Conservation (phyloP, 148 eudicot genomes). For the Arbutus unedo region DNA sequence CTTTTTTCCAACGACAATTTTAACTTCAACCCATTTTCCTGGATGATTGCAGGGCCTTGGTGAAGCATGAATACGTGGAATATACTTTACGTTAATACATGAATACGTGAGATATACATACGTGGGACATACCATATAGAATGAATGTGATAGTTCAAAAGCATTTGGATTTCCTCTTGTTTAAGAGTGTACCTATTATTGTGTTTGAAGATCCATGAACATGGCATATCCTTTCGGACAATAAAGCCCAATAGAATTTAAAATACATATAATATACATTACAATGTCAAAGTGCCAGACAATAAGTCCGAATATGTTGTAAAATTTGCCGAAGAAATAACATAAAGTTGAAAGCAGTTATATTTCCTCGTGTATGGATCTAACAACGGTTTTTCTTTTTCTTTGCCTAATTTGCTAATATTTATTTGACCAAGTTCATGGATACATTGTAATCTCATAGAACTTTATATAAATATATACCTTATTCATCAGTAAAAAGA, state of each 20-base stretch:
- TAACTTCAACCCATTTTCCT: neutral
- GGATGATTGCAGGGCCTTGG: neutral
- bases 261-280: too few species aligned
- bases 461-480: too few species aligned
- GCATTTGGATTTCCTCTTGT: neutral
- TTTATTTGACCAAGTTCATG: too few species aligned
- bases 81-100: too few species aligned
- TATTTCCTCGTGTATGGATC: neutral
- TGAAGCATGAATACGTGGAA: neutral
- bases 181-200: neutral
- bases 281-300: too few species aligned
- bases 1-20: too few species aligned
- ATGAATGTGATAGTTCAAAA: neutral
- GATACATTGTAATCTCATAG: too few species aligned
- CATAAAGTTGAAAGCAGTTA: neutral
- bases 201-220: too few species aligned
- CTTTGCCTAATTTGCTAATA: too few species aligned
- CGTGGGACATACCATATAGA: neutral
- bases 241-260: too few species aligned
- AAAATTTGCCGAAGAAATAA: neutral
- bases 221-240: too few species aligned
- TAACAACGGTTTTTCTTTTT: neutral
- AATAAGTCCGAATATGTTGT: too few species aligned
- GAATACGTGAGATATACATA: neutral
- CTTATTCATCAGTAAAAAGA: slow-evolving; percentile 5